A percentile compares a stretch with the other conserved stretches of the same genome.
Evolutionary conservation across 1,284 basidiomycete genomes (phyloP).

Genomic region (Cutaneotrichosporon mucoides): DNA sequence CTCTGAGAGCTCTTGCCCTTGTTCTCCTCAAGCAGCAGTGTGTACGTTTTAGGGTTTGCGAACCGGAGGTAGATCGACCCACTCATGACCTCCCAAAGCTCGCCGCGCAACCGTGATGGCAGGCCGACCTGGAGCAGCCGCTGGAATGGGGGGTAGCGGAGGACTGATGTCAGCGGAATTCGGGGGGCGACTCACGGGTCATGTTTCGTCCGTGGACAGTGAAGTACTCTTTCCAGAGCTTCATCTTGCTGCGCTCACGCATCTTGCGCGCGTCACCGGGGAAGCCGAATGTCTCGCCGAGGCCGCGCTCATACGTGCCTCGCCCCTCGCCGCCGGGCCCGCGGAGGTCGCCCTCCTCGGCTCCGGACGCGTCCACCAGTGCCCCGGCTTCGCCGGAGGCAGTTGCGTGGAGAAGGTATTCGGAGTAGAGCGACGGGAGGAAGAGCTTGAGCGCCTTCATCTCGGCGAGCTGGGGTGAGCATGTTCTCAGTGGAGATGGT

Average conservation of each 20-base stretch:
- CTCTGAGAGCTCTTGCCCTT: constrained; percentile 76
- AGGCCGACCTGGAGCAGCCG: constrained; percentile 95
- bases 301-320: constrained; percentile 67
- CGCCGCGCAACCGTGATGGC: constrained; percentile 89
- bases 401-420: constrained; percentile 61
- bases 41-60: constrained; percentile 78
- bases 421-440: constrained; percentile 89
- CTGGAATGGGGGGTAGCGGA: constrained; percentile 95
- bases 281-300: constrained; percentile 84
- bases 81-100: constrained; percentile 97
- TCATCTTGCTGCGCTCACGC: constrained; percentile 94
- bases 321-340: constrained; percentile 52
- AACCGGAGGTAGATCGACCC: constrained; percentile 91
- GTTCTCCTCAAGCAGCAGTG: constrained; percentile 72
- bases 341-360: constrained; percentile 55
- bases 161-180: constrained; percentile 57
- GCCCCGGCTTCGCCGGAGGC: constrained; percentile 4
- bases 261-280: constrained; percentile 93
- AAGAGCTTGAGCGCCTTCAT: constrained; percentile 95
- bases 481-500: too few relatives aligned
- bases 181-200: constrained; percentile 32
- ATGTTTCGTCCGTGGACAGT: constrained; percentile 51
- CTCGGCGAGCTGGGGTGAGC: constrained; percentile 61
- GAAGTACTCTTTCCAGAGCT: constrained; percentile 91
- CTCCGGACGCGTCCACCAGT: constrained; percentile 16